These are phyloP conservation scores for Yamadazyma tumulicola DNA, from an alignment of 805 yeast genomes.

Conservation along the genomic window DNA sequence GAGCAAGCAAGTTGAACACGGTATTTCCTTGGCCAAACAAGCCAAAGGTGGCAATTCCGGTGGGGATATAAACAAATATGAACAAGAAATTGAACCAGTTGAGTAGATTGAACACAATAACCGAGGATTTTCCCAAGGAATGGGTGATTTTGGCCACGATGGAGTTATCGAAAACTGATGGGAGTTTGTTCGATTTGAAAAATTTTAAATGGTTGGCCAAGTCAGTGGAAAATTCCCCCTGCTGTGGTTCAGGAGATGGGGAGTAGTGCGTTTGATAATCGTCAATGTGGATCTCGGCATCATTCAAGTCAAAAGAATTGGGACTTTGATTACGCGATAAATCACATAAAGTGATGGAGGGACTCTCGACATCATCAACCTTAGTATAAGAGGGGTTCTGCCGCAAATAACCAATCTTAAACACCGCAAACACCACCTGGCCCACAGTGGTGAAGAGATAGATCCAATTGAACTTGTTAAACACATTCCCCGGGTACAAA, in stretches of 20 bases:
- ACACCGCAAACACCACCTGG: slow-evolving; percentile 32
- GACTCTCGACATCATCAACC: slow-evolving; percentile 8
- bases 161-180: slow-evolving; percentile 6
- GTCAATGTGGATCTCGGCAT: too few relatives aligned
- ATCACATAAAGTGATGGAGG: slow-evolving; percentile 23
- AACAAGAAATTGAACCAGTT: slow-evolving; percentile 66
- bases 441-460: slow-evolving; percentile 48
- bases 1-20: slow-evolving; percentile 85
- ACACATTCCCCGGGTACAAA: slow-evolving; percentile 75
- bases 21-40: slow-evolving; percentile 62
- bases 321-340: slow-evolving; percentile 13
- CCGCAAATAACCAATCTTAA: slow-evolving; percentile 13
- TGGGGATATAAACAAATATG: slow-evolving; percentile 54
- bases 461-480: slow-evolving; percentile 61
- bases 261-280: too few relatives aligned
- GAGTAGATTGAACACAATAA: slow-evolving; percentile 40
- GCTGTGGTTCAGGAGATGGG: neutral
- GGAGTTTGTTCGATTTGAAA: neutral
- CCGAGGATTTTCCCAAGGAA: slow-evolving; percentile 25
- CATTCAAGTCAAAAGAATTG: slow-evolving; percentile 22
- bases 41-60: slow-evolving; percentile 63
- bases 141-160: slow-evolving; percentile 9
- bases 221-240: slow-evolving; percentile 3
- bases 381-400: slow-evolving; percentile 8
- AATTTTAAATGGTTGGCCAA: slow-evolving; percentile 5